Percentiles rank a stretch among this genome's conserved stretches.
Conservation (phyloP, 1,139 yeast genomes). For the Pichia sp. region DNA sequence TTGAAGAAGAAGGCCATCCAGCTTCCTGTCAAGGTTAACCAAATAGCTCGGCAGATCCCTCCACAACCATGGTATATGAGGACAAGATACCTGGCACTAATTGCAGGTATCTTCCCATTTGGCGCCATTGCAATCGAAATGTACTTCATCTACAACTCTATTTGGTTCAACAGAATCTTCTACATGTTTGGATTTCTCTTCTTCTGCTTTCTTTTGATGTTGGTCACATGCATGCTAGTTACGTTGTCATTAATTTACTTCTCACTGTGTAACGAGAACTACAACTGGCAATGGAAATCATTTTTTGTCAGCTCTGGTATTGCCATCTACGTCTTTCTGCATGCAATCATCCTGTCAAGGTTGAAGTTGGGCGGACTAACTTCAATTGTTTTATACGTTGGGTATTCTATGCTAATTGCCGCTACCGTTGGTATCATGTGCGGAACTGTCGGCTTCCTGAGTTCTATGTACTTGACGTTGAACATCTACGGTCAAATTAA, state of each 20-base stretch:
- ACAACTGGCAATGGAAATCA: slow-evolving; percentile 97
- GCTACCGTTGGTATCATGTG: slow-evolving; percentile 72
- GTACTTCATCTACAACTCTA: slow-evolving; percentile 79
- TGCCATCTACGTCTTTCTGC: slow-evolving; percentile 76
- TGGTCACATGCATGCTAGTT: slow-evolving; percentile 75
- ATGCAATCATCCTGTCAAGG: slow-evolving; percentile 70
- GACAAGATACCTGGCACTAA: slow-evolving; percentile 60
- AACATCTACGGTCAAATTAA: slow-evolving; percentile 81
- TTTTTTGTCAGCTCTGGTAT: slow-evolving; percentile 88
- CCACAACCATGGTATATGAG: slow-evolving; percentile 81
- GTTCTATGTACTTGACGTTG: slow-evolving; percentile 70
- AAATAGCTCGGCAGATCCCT: slow-evolving; percentile 95
- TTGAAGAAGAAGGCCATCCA: slow-evolving; percentile 56
- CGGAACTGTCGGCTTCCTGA: slow-evolving; percentile 82
- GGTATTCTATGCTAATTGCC: slow-evolving; percentile 77
- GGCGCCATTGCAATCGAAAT: slow-evolving; percentile 93
- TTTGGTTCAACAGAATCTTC: slow-evolving; percentile 92
- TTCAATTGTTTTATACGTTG: slow-evolving; percentile 74
- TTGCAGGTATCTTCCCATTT: slow-evolving; percentile 91
- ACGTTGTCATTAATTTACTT: slow-evolving; percentile 79
- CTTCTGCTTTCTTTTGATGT: slow-evolving; percentile 78
- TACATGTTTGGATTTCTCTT: slow-evolving; percentile 97
- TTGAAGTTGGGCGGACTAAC: slow-evolving; percentile 69
- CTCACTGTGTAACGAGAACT: slow-evolving; percentile 84
- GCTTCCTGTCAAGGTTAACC: slow-evolving; percentile 83